These are phyloP conservation scores for Hordeum pubiflorum DNA, from an alignment of 202 grass and related monocot species.

Conservation along the genomic window DNA sequence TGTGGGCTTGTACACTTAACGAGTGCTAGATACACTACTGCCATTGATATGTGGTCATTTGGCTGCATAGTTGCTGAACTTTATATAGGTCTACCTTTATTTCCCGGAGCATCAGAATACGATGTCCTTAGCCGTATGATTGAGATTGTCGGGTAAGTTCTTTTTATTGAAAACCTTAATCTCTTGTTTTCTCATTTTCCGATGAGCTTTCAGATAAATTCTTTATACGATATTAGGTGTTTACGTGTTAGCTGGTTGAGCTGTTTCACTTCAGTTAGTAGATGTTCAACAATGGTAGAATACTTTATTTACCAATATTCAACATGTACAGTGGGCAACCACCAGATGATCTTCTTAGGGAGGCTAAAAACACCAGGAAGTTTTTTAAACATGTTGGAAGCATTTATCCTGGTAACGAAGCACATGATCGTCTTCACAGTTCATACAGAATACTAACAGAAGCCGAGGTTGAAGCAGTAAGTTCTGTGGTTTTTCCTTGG, in stretches of 20 bases:
- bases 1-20: constrained; percentile 46
- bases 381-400: constrained; percentile 82
- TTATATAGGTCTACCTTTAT: constrained; percentile 94
- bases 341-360: constrained; percentile 77
- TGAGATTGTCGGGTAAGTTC: constrained; percentile 73
- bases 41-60: constrained; percentile 97
- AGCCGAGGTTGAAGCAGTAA: constrained; percentile 77
- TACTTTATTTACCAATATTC: constrained; percentile 28
- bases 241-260: constrained; percentile 6
- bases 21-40: constrained; percentile 79
- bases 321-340: constrained; percentile 65
- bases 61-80: constrained; percentile 93
- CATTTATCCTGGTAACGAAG: constrained; percentile 45
- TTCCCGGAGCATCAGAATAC: constrained; percentile 91
- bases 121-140: constrained; percentile 90
- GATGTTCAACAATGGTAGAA: constrained; percentile 2
- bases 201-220: not conserved
- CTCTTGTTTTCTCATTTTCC: constrained; percentile 18
- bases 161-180: constrained; percentile 7
- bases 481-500: constrained; percentile 26
- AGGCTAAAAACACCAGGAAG: constrained; percentile 66
- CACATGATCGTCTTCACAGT: constrained; percentile 29
- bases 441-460: constrained; percentile 79
- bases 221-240: constrained; percentile 7
- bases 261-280: constrained; percentile 24